Percentiles rank a stretch among this genome's conserved stretches.
Conservation (phyloP, 805 yeast species). For the Candida ascalaphidarum region DNA sequence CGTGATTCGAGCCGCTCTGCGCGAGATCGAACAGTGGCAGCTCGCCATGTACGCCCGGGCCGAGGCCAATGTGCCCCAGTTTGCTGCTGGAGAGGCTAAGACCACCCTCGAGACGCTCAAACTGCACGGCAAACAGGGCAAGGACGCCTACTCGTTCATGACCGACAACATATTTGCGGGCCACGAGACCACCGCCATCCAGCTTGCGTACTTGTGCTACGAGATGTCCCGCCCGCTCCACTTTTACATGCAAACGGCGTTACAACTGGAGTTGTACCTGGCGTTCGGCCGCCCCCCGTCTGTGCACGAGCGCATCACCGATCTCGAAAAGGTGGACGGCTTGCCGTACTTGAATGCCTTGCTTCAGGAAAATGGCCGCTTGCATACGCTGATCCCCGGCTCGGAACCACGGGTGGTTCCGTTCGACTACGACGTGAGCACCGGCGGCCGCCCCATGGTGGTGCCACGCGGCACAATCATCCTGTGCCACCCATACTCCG, state of each 20-base stretch:
- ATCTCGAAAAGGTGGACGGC: conserved; percentile 33
- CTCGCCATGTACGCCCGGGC: conserved; percentile 23
- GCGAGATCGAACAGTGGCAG: conserved; percentile 39
- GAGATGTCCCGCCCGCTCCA: conserved; percentile 47
- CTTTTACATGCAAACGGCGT: conserved; percentile 33
- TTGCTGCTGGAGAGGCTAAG: conserved; percentile 9
- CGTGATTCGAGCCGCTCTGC: conserved; percentile 27
- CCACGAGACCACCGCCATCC: conserved; percentile 62
- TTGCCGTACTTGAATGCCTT: conserved; percentile 55
- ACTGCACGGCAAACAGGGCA: conserved; percentile 20
- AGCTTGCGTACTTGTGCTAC: conserved; percentile 51
- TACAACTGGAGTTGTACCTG: conserved; percentile 38
- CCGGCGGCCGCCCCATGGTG: conserved; percentile 7
- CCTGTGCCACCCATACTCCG: conserved; percentile 58
- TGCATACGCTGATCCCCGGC: conserved; percentile 69
- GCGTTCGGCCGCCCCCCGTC: conserved; percentile 22
- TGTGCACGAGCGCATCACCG: conserved; percentile 9
- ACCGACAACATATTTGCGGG: conserved; percentile 71
- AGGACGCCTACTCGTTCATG: conserved; percentile 29
- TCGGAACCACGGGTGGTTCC: conserved; percentile 53
- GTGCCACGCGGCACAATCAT: conserved; percentile 50
- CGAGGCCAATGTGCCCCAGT: conserved; percentile 19
- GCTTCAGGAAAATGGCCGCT: conserved; percentile 49
- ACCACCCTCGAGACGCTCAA: conserved; percentile 28
- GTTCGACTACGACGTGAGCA: conserved; percentile 12